Conservation (phyloP, 495 filamentous ascomycete genomes). For the Clohesyomyces aquaticus region DNA sequence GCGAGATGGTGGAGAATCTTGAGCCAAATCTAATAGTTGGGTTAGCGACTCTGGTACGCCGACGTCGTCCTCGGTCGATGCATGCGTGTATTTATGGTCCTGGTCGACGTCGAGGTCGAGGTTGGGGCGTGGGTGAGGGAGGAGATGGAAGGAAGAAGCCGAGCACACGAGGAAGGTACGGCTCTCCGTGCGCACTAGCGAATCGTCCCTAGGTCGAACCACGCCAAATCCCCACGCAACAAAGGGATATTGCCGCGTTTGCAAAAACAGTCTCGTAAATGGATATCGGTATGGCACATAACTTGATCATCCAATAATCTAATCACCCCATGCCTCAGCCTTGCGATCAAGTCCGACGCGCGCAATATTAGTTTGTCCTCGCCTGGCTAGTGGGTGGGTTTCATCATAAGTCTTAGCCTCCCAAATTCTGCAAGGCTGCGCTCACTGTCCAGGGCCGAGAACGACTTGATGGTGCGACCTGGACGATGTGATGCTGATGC, state of each 20-base stretch:
- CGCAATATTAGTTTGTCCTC: neutral
- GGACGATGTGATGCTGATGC: neutral
- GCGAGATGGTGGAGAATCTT: neutral
- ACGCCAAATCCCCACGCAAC: neutral
- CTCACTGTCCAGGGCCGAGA: too few species aligned
- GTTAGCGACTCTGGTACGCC: neutral
- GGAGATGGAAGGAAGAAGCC: neutral
- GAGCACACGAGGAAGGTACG: neutral
- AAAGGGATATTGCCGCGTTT: constrained; percentile 4
- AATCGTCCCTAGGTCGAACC: neutral
- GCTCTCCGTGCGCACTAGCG: constrained; percentile 10
- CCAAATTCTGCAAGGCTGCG: constrained; percentile 3
- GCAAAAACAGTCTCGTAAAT: neutral
- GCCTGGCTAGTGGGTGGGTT: constrained; percentile 2
- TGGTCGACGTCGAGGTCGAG: constrained; percentile 10
- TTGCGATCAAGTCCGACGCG: too few species aligned
- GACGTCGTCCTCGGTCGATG: constrained; percentile 1
- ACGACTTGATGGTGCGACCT: neutral
- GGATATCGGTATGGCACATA: neutral
- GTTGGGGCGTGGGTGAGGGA: neutral
- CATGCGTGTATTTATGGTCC: constrained; percentile 27
- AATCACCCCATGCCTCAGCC: neutral
- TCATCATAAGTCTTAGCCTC: constrained; percentile 3
- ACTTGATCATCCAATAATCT: neutral
- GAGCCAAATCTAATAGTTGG: neutral